Conservation (phyloP, 148 eudicot species). For the Tetragonia tetragonoides region DNA sequence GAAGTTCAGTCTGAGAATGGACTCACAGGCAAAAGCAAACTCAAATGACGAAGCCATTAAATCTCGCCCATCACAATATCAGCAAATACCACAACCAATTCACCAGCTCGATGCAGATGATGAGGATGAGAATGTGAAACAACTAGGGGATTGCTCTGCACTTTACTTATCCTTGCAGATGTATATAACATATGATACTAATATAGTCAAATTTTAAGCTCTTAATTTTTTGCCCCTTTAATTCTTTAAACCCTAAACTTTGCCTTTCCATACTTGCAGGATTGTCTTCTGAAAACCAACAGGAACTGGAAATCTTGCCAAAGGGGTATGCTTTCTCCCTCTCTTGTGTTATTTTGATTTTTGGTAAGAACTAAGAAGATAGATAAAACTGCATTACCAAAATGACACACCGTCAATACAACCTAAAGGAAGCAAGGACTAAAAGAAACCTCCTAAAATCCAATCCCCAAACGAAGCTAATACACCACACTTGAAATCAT, state of each 20-base stretch:
- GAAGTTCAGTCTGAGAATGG: conserved; percentile 1
- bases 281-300: conserved; percentile 32
- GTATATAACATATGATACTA: background rate
- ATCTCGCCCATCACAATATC: conserved; percentile 10
- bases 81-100: conserved; percentile 25
- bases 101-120: conserved; percentile 35
- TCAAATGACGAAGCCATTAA: conserved; percentile 1
- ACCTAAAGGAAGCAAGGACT: no score
- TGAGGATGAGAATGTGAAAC: conserved; percentile 37
- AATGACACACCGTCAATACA: no score
- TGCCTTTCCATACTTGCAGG: conserved; percentile 19
- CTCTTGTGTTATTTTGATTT: no score
- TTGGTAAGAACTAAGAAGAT: no score
- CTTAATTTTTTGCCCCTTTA: background rate
- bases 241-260: background rate
- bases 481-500: no score
- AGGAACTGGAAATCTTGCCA: conserved; percentile 40
- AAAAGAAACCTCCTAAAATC: no score
- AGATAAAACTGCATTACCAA: no score
- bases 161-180: conserved; percentile 37
- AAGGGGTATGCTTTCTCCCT: conserved; percentile 29
- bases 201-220: background rate
- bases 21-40: conserved; percentile 15
- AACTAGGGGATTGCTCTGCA: conserved; percentile 37
- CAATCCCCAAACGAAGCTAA: no score